Evolutionary conservation across 108 stramenopile species (phyloP).

Genomic region (Cyclostephanos tholiformis): DNA sequence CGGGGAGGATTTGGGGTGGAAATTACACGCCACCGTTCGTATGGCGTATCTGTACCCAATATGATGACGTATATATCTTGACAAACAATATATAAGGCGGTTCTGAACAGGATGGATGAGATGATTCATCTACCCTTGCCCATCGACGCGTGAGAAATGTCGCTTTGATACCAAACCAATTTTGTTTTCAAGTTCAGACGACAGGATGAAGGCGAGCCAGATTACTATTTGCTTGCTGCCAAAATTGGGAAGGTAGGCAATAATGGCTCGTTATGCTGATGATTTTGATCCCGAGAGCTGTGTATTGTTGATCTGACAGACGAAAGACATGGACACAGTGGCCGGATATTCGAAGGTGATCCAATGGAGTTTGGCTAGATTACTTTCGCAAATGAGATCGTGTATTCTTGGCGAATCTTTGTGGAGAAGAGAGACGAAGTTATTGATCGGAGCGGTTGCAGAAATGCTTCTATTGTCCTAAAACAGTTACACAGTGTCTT

Average conservation of each 20-base stretch:
- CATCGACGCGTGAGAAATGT: constrained; percentile 50
- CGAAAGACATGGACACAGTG: constrained; percentile 35
- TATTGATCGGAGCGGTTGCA: constrained; percentile 23
- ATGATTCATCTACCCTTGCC: constrained; percentile 74
- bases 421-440: constrained; percentile 31
- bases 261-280: constrained; percentile 13
- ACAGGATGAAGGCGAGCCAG: not conserved
- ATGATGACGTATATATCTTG: no score
- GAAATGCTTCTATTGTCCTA: constrained; percentile 28
- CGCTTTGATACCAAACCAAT: constrained; percentile 59
- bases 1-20: no score
- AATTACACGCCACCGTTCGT: no score
- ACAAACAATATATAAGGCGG: constrained; percentile 83
- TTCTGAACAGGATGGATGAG: constrained; percentile 89
- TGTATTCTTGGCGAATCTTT: constrained; percentile 25
- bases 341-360: constrained; percentile 42
- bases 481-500: not conserved
- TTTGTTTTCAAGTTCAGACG: constrained; percentile 42
- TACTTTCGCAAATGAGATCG: constrained; percentile 23
- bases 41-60: no score
- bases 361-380: constrained; percentile 20
- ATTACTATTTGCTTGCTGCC: not conserved
- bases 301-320: constrained; percentile 22
- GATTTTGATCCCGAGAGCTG: constrained; percentile 27
- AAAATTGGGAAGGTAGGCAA: not conserved